Evolutionary conservation across 345 rosid genomes (phyloP).

Genomic region (Arabis alpina): DNA sequence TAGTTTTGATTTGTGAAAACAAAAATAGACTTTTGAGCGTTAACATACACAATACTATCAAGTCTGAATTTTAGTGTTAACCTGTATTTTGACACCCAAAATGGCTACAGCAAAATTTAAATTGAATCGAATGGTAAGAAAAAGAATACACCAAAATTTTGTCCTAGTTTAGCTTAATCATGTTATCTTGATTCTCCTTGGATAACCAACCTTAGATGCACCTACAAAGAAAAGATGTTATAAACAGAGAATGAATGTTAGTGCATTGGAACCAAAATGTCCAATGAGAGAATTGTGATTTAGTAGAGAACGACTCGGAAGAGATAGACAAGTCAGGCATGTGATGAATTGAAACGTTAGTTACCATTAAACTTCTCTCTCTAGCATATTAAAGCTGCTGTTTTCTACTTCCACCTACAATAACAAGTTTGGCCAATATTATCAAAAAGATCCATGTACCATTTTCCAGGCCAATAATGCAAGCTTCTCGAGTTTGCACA

Average conservation of each 20-base stretch:
- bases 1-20: too few relatives aligned
- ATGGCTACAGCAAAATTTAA: neutral
- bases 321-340: conserved; percentile 59
- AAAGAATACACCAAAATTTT: neutral
- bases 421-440: conserved; percentile 1
- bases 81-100: too few relatives aligned
- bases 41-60: too few relatives aligned
- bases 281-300: conserved; percentile 32
- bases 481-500: neutral
- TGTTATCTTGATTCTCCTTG: conserved; percentile 65
- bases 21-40: too few relatives aligned
- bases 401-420: conserved; percentile 71
- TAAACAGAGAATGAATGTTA: neutral
- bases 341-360: conserved; percentile 28
- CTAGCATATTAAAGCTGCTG: conserved; percentile 73
- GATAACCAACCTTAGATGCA: conserved; percentile 59
- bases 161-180: conserved; percentile 50
- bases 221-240: conserved; percentile 38
- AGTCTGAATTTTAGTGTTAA: too few relatives aligned
- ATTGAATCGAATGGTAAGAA: neutral
- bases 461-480: conserved; percentile 15
- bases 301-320: conserved; percentile 57
- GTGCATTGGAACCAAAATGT: conserved; percentile 19
- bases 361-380: conserved; percentile 50
- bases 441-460: neutral